Evolutionary conservation across 2,329 filamentous ascomycete genomes (phyloP).

Genomic region (Fusarium pseudocircinatum): DNA sequence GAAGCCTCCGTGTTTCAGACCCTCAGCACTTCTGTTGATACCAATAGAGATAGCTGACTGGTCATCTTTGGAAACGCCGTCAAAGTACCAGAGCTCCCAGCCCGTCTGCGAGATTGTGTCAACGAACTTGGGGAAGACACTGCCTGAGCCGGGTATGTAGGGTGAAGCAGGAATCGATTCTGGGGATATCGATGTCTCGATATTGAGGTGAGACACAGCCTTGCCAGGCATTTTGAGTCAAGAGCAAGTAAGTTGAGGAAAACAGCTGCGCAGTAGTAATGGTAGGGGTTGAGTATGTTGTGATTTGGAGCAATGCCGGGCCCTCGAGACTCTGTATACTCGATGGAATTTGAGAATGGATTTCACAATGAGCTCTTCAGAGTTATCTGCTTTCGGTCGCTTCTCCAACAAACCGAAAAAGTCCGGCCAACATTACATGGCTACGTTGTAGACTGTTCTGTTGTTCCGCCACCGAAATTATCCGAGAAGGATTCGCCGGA

Average conservation of each 20-base stretch:
- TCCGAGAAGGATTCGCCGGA: neutral
- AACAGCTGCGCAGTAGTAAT: neutral
- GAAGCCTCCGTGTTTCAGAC: neutral
- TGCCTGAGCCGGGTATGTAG: neutral
- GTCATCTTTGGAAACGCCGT: neutral
- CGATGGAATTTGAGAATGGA: too few species aligned
- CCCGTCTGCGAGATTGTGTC: neutral
- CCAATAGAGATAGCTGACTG: fast-evolving
- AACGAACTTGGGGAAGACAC: neutral
- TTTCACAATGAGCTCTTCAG: too few species aligned
- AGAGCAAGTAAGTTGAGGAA: neutral
- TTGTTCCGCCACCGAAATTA: neutral
- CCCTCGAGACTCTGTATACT: neutral
- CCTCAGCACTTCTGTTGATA: neutral
- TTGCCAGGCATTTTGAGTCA: neutral
- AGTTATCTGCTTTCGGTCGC: too few species aligned
- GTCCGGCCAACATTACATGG: neutral
- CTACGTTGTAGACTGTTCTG: neutral
- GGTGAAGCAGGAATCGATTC: neutral
- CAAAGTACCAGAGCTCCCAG: neutral
- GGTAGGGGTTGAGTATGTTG: neutral
- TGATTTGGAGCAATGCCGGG: neutral
- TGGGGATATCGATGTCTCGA: neutral
- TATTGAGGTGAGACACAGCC: neutral
- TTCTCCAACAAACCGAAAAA: neutral